Conservation (phyloP, 495 filamentous ascomycete genomes). For the Gamarada debralockiae region DNA sequence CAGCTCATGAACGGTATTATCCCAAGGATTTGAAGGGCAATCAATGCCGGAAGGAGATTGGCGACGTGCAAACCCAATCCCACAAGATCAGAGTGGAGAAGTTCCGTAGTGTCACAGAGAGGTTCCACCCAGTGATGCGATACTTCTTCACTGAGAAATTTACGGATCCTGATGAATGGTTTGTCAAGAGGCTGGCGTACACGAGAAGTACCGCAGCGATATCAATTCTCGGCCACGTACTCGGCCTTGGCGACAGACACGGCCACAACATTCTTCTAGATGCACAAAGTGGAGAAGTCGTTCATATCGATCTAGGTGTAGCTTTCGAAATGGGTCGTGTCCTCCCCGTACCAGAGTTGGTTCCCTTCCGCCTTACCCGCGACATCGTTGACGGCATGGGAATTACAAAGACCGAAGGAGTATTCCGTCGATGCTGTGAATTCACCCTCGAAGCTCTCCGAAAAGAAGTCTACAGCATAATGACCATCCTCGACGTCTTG, state of each 20-base stretch:
- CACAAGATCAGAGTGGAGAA: conserved; percentile 65
- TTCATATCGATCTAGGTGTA: conserved; percentile 95
- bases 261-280: conserved; percentile 96
- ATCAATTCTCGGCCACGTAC: conserved; percentile 88
- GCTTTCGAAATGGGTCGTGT: conserved; percentile 95
- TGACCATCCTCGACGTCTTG: conserved; percentile 93
- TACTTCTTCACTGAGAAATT: conserved; percentile 98
- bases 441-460: conserved; percentile 92
- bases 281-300: conserved; percentile 82
- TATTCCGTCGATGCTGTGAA: conserved; percentile 95
- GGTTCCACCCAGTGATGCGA: conserved; percentile 89
- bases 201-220: conserved; percentile 90
- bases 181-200: conserved; percentile 78
- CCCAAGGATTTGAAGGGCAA: conserved; percentile 77
- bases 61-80: conserved; percentile 61
- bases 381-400: conserved; percentile 98
- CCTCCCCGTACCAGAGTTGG: conserved; percentile 87
- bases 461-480: conserved; percentile 89
- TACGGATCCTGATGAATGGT: conserved; percentile 94
- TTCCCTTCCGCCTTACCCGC: conserved; percentile 91
- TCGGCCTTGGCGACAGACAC: conserved; percentile 94
- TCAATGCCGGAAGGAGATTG: conserved; percentile 73
- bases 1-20: conserved; percentile 81
- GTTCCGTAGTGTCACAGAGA: conserved; percentile 69
- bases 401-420: conserved; percentile 89